phyloP scores from a whole-genome alignment of 148 eudicot species.

The Vaccinium corymbosum region DNA sequence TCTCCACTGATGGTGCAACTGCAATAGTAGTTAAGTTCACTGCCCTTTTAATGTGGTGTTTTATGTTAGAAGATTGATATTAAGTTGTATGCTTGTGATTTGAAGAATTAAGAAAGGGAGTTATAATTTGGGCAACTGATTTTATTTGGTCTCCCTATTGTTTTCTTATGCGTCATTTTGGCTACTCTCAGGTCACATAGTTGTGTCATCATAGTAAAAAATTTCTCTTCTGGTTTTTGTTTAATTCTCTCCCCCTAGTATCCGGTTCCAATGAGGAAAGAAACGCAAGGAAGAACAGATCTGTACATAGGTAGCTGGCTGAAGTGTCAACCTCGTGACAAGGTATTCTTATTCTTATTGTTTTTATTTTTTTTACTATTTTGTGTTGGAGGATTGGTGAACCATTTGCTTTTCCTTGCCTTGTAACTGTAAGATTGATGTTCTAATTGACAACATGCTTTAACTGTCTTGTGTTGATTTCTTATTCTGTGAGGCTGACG shows the following conservation, averaged over 20 bases:
- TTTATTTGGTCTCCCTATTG: neutral
- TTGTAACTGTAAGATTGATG: neutral
- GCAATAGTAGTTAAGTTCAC: neutral
- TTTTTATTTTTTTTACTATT: neutral
- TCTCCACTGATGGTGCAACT: neutral
- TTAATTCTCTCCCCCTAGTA: conserved; percentile 38
- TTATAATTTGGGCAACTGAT: neutral
- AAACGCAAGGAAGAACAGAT: conserved; percentile 91
- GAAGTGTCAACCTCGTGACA: conserved; percentile 86
- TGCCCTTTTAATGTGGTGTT: neutral
- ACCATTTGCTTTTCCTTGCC: neutral
- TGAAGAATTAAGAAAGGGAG: neutral
- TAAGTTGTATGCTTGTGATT: neutral
- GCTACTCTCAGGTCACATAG: neutral
- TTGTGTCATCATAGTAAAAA: neutral
- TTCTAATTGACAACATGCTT: neutral
- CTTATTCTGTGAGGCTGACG: neutral
- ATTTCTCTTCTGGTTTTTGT: neutral
- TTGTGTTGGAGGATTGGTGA: conserved; percentile 10
- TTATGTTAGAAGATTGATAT: neutral
- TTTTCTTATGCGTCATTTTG: neutral
- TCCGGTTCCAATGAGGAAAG: conserved; percentile 82
- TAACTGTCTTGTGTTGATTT: neutral
- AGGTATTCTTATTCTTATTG: conserved; percentile 37
- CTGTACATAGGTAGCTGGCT: conserved; percentile 76